Evolutionary conservation across 306 rosid species (phyloP).

Genomic region (Canavalia ensiformis): DNA sequence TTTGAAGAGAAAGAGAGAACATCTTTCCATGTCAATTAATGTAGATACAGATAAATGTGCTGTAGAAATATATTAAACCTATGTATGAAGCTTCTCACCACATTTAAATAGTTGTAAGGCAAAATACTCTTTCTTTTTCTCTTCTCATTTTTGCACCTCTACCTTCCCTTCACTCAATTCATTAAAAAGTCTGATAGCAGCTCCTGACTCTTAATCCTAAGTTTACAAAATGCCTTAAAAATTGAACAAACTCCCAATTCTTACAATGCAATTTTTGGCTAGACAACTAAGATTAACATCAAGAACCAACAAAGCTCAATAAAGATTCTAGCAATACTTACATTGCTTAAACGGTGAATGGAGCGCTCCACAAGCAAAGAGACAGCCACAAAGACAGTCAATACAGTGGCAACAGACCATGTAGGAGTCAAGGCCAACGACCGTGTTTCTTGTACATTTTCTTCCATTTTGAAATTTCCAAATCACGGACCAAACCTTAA

Average conservation of each 20-base stretch:
- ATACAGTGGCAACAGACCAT: constrained; percentile 97
- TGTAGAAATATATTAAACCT: background rate
- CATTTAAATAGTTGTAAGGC: background rate
- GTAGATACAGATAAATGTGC: constrained; percentile 29
- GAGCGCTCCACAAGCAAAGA: constrained; percentile 95
- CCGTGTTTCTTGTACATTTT: constrained; percentile 65
- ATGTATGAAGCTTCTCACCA: constrained; percentile 23
- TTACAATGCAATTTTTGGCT: constrained; percentile 14
- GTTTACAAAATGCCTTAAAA: constrained; percentile 35
- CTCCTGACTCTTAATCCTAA: background rate
- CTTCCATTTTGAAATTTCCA: constrained; percentile 64
- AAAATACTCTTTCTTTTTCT: background rate
- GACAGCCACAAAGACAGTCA: constrained; percentile 87
- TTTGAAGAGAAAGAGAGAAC: constrained; percentile 8
- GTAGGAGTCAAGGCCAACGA: constrained; percentile 99
- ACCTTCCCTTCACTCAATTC: constrained; percentile 17
- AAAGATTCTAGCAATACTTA: constrained; percentile 47
- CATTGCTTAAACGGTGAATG: constrained; percentile 72
- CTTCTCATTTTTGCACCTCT: background rate
- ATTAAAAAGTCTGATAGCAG: constrained; percentile 3
- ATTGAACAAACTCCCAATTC: constrained; percentile 28
- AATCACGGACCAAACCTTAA: constrained; percentile 45
- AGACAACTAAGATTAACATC: constrained; percentile 1
- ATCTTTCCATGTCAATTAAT: constrained; percentile 4
- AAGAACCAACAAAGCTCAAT: constrained; percentile 15